Evolutionary conservation across 176 grass and related monocot genomes (phyloP).

Genomic region (Ananas comosus): DNA sequence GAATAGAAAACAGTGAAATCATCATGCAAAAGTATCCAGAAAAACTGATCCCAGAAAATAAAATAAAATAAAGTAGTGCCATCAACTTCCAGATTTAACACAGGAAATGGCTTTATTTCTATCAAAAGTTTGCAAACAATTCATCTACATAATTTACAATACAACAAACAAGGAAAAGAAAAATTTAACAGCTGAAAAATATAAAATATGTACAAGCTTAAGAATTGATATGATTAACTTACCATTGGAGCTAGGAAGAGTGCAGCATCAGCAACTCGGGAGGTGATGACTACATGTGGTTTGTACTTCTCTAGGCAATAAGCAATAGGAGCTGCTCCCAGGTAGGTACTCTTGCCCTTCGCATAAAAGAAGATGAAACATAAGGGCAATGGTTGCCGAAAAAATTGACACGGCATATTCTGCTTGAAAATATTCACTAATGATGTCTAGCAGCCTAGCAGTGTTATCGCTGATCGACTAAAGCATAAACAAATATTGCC

Average conservation of each 20-base stretch:
- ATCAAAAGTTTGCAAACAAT: no score
- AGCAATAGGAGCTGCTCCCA: conserved; percentile 78
- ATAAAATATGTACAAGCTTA: background rate
- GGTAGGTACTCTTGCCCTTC: conserved; percentile 78
- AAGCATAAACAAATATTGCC: background rate
- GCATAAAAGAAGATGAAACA: conserved; percentile 12
- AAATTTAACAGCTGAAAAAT: background rate
- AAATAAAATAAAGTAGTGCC: no score
- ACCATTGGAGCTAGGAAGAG: conserved; percentile 97
- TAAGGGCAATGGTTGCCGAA: conserved; percentile 10
- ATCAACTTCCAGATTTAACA: no score
- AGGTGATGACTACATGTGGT: conserved; percentile 88
- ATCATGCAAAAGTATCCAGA: no score
- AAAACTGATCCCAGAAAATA: no score
- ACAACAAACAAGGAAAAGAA: no score
- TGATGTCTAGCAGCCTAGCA: no score
- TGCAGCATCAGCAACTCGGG: conserved; percentile 87
- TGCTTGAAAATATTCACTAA: no score
- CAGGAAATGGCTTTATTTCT: no score
- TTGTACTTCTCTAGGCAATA: conserved; percentile 68
- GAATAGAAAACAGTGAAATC: no score
- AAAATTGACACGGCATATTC: background rate
- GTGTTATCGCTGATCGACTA: no score
- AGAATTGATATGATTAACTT: conserved; percentile 4
- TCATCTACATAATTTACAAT: no score